These are phyloP conservation scores for Typha latifolia DNA, from an alignment of 176 grass and related monocot species.

Conservation along the genomic window DNA sequence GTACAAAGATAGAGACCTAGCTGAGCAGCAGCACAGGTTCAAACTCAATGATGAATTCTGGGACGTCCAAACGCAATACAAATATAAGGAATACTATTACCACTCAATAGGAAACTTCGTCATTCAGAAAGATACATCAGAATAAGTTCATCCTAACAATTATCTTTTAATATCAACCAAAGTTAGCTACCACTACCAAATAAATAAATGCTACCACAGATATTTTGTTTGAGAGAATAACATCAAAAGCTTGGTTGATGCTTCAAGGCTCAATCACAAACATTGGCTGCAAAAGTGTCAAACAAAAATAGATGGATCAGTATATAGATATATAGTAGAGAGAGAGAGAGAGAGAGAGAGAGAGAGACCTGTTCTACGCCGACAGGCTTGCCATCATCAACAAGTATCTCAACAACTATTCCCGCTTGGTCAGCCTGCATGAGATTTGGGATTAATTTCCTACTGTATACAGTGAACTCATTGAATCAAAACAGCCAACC, in stretches of 20 bases:
- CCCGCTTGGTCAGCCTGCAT: conserved; percentile 16
- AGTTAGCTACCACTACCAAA: neutral
- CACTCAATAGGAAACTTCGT: neutral
- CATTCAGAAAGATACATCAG: neutral
- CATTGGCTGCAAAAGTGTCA: conserved; percentile 12
- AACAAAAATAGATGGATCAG: neutral
- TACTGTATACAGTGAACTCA: neutral
- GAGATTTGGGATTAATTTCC: neutral
- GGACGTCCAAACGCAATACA: too few relatives aligned
- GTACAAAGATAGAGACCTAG: too few relatives aligned
- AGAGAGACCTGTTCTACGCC: conserved; percentile 15
- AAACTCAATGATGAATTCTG: too few relatives aligned
- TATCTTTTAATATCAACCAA: neutral
- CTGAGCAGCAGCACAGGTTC: too few relatives aligned
- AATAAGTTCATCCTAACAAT: neutral
- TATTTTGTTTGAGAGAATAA: neutral
- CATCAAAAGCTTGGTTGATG: neutral
- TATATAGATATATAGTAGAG: neutral
- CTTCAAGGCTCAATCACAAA: conserved; percentile 18
- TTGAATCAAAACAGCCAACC: neutral
- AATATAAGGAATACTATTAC: neutral
- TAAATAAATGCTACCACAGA: neutral
- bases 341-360: neutral
- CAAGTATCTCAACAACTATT: conserved; percentile 10
- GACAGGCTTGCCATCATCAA: conserved; percentile 20